These are phyloP conservation scores for Hypoxylon sp. DNA, from an alignment of 2,329 filamentous ascomycete species.

Conservation along the genomic window DNA sequence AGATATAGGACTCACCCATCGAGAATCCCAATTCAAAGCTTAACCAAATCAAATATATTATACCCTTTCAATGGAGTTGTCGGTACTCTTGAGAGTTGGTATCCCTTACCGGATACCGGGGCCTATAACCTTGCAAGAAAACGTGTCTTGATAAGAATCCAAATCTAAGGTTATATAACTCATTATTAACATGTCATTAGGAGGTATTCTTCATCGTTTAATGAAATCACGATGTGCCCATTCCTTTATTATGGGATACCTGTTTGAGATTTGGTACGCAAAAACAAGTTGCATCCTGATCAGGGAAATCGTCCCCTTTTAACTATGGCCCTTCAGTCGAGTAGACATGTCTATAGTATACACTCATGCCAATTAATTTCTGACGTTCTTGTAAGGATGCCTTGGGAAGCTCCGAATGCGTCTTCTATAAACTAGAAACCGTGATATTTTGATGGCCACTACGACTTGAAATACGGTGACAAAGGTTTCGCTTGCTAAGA, in stretches of 20 bases:
- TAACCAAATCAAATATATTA: neutral
- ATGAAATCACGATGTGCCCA: neutral
- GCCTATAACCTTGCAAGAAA: neutral
- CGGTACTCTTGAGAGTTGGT: neutral
- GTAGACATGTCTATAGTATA: neutral
- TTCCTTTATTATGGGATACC: neutral
- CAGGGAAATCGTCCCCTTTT: neutral
- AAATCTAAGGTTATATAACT: neutral
- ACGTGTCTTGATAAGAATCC: neutral
- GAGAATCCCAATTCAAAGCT: neutral
- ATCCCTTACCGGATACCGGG: neutral
- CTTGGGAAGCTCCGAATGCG: neutral
- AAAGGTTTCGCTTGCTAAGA: too few species aligned
- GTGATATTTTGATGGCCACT: neutral
- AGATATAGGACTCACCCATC: neutral
- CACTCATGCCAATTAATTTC: neutral
- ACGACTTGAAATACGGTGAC: too few species aligned
- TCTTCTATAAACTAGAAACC: neutral
- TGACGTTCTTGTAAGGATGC: neutral
- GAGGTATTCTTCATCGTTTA: neutral
- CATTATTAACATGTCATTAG: neutral
- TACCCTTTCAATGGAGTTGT: neutral
- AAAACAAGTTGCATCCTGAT: neutral
- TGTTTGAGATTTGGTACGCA: neutral
- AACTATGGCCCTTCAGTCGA: neutral